Percentiles rank a stretch among this genome's conserved stretches.
phyloP scores from a whole-genome alignment of 768 basidiomycete species.

The Lentinus tigrinus region DNA sequence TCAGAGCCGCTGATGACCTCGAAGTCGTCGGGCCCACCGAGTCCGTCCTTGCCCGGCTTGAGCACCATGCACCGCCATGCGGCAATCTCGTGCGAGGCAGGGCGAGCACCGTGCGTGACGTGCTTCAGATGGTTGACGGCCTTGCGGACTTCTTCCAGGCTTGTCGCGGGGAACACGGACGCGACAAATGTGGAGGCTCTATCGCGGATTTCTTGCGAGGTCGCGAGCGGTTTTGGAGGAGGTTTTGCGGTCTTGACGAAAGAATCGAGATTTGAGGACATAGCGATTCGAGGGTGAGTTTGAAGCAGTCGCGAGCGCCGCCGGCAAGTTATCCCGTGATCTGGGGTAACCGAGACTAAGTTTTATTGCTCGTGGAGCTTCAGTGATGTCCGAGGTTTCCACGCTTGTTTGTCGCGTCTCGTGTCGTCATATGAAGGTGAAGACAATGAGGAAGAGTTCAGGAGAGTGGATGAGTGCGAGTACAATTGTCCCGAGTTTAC shows the following conservation, averaged over 20 bases:
- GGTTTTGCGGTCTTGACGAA: constrained; percentile 50
- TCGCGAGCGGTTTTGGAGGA: constrained; percentile 45
- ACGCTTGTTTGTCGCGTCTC: no score
- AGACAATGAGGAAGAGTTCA: no score
- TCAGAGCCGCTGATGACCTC: constrained; percentile 59
- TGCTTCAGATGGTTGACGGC: constrained; percentile 53
- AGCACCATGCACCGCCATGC: constrained; percentile 81
- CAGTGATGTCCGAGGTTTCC: no score
- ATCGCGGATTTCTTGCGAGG: constrained; percentile 76
- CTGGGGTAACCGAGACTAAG: not conserved
- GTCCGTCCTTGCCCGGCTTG: constrained; percentile 61
- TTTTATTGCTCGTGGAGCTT: no score
- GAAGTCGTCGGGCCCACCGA: constrained; percentile 76
- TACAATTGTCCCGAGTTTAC: no score
- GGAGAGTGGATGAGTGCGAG: no score
- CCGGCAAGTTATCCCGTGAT: no score
- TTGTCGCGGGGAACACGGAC: constrained; percentile 54
- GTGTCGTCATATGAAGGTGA: no score
- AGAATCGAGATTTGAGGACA: constrained; percentile 46
- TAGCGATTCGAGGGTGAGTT: not conserved
- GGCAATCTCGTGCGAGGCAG: constrained; percentile 69
- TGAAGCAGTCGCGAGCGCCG: no score
- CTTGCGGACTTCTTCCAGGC: constrained; percentile 49
- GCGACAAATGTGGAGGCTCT: constrained; percentile 73
- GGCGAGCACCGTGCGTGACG: constrained; percentile 55